Percentiles rank a stretch among this genome's conserved stretches.
These are phyloP conservation scores for Mrakia gelida DNA, from an alignment of 768 basidiomycete species.

Conservation along the genomic window DNA sequence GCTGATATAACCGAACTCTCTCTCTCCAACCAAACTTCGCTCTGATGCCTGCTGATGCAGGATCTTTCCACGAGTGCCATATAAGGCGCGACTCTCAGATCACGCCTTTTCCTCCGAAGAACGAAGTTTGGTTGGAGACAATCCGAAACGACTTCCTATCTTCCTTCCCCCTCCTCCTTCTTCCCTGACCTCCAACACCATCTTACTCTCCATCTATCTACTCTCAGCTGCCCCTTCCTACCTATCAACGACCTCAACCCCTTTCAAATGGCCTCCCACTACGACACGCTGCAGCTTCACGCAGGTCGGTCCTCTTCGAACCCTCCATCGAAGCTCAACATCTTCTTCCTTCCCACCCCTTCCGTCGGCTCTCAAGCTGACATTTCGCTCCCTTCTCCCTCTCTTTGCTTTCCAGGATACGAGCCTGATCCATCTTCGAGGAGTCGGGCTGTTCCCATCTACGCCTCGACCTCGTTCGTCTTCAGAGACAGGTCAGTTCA, in stretches of 20 bases:
- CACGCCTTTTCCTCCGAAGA: too few relatives aligned
- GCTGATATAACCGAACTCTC: too few relatives aligned
- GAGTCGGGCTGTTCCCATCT: background rate
- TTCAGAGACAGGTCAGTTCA: background rate
- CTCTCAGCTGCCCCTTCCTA: background rate
- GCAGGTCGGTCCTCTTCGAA: background rate
- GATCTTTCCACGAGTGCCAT: too few relatives aligned
- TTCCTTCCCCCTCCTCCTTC: too few relatives aligned
- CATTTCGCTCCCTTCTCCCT: background rate
- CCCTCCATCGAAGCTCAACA: background rate
- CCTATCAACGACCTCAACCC: background rate
- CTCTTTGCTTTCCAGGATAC: background rate
- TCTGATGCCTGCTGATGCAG: too few relatives aligned
- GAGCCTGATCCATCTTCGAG: background rate
- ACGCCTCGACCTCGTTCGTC: background rate
- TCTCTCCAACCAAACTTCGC: too few relatives aligned
- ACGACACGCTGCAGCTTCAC: background rate
- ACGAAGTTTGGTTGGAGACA: too few relatives aligned
- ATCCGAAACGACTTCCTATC: too few relatives aligned
- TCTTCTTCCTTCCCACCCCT: background rate
- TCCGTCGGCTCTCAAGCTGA: too few relatives aligned
- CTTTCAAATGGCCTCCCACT: background rate
- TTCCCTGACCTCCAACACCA: too few relatives aligned
- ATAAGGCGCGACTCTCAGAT: too few relatives aligned
- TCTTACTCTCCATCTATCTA: too few relatives aligned